Evolutionary conservation across 805 yeast species (phyloP), one percentile per base, ranked within the genome.

Genomic region (Nakazawaea pomicola): DNA sequence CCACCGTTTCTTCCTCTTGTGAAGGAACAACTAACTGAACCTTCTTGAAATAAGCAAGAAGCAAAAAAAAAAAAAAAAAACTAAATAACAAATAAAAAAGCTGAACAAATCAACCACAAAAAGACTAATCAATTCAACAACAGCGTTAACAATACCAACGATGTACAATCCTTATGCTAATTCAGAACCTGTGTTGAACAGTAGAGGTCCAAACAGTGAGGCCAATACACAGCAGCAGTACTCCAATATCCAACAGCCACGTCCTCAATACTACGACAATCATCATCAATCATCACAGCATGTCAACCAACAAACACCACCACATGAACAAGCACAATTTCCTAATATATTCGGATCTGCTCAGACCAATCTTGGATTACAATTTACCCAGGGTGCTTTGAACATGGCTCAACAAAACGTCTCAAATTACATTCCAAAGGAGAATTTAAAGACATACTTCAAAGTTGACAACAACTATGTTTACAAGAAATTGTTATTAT

Each of bases 391-490:
- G 53, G 76, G 76, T 40, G 96, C 97, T 1, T 74, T 93, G 44
- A 76, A 77, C 49, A 84, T 87, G 23, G 87, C 93, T 18, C 86
- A 85, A 51, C 81, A 80, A 46, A 87, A 84, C 60, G 71, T 81
- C 49, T 74, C 74, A 17, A 66, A 65, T 31, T 65, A 71, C 49
- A 70, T 75, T 21, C 67, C 72, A 3, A 65, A 66, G 18, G 68
- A 72, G 40, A 80, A 84, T 41, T 63, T 93, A 51, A 81, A 88
- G 49, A 85, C 81, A 64, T 90, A 90, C 62, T 95, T 93, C 70
- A 87, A 86, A 61, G 96, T 93, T 15, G 83, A 95, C 35, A 95
- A 91, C 59, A 67, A 79, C 4, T 95, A 91, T 55, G 99, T 93
- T 11, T 56, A 83, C 46, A 69, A 70, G 27, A 93, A 93, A 57